phyloP scores from a whole-genome alignment of 371 early-diverging fungal species.

The Capillidium heterosporum region DNA sequence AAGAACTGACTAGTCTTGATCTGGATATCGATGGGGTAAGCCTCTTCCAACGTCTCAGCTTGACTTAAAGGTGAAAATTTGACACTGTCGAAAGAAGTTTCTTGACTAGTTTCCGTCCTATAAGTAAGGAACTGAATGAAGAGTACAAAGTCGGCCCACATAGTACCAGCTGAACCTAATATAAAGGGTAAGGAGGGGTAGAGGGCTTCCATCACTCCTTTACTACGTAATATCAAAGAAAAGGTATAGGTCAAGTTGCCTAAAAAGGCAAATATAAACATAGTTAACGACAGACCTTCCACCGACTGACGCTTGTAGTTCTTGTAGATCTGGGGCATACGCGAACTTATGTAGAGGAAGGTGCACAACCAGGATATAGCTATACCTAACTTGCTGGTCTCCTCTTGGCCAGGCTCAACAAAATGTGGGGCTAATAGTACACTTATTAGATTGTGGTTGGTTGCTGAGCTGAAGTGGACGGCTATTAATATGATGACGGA shows the following conservation, averaged over 20 bases:
- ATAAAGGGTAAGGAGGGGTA: conserved; percentile 3
- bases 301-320: conserved; percentile 31
- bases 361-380: conserved; percentile 49
- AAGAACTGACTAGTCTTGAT: too few species aligned
- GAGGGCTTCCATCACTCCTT: conserved; percentile 9
- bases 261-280: conserved; percentile 50
- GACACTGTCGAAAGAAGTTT: too few species aligned
- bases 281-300: conserved; percentile 38
- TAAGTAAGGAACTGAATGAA: not conserved
- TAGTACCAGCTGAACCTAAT: conserved; percentile 2
- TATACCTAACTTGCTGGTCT: conserved; percentile 24
- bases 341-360: conserved; percentile 36
- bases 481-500: not conserved
- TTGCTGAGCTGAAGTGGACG: conserved; percentile 7
- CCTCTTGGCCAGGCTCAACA: not conserved
- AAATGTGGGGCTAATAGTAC: too few species aligned
- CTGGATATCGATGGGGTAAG: too few species aligned
- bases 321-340: conserved; percentile 48
- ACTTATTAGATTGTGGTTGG: conserved; percentile 1
- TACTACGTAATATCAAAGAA: conserved; percentile 20
- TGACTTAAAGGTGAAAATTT: too few species aligned
- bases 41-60: too few species aligned
- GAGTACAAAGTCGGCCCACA: conserved; percentile 4
- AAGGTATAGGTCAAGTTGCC: conserved; percentile 51
- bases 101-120: not conserved